Evolutionary conservation across 306 rosid genomes (phyloP), one percentile per base, ranked within the genome.

Genomic region (Carpinus viminea): DNA sequence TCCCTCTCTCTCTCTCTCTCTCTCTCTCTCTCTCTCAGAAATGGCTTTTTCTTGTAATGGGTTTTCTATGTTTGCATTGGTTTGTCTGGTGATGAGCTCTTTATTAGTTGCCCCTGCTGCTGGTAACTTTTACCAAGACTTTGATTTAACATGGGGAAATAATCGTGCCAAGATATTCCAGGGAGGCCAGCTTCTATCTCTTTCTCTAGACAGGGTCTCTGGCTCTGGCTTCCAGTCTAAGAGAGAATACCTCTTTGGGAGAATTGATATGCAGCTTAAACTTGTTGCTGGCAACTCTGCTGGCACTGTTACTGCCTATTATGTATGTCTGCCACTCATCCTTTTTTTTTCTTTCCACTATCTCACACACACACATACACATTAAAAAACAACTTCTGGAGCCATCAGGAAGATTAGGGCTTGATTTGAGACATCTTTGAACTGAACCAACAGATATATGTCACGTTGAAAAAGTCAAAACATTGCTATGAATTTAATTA

Each of bases 201-300:
- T 93, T 16, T 91, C 97, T 0, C 60, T 93, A 2, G 98, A 91
- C 78, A 85, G 56, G 71, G 80, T 81, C 26, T 93, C 98, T 64
- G 98, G 98, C 64, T 93, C 98, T 74, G 97, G 98, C 59, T 93
- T 93, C 79, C 80, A 85, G 65, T 93, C 98, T 84, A 91, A 86
- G 81, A 88, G 76, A 69, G 86, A 81, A 48, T 91, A 89, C 41
- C 82, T 89, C 0, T 93, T 90, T 73, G 97, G 96, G 1, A 85
- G 97, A 46, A 90, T 93, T 41, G 97, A 91, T 78, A 89, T 93
- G 98, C 97, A 93, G 73, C 98, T 91, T 78, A 93, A 90, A 84
- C 98, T 93, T 26, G 97, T 93, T 41, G 83, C 98, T 16, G 98
- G 98, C 11, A 93, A 89, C 83, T 93, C 98, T 46, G 97, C 94